Base-by-base conservation (phyloP, 495 filamentous ascomycete species). In the Glutinoglossum americanum region DNA sequence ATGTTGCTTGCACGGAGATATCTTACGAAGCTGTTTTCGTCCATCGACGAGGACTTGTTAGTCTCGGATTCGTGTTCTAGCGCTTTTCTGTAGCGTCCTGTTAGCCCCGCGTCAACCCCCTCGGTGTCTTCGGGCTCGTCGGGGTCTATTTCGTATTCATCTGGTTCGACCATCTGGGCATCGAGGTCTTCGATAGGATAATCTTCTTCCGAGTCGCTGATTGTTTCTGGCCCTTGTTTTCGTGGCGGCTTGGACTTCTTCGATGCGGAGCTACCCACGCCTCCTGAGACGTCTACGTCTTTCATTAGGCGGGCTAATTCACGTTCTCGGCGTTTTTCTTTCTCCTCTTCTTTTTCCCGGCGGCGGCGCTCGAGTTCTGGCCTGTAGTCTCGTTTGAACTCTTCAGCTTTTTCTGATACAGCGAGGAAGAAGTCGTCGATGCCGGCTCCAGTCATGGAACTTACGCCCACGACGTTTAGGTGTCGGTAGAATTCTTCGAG, bases 401-500 rank as follows among this genome's bases (percentile, higher is more conserved):
- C 93, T 57, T 83, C 74, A 9, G 83, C 81, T 71, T 98, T 98
- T 58, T 81, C 78, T 59, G 81, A 69, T 0, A 98, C 92, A 0
- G 87, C 87, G 28, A 80, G 75, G 66, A 99, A 94, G 70, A 99
- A 99, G 39, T 89, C 85, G 39, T 89, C 84, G 49, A 99, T 78
- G 7, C 92, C 93, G 1, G 84, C 79, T 10, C 92, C 92, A 0
- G 89, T 90, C 81, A 95, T 89, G 21, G 89, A 84, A 60, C 85
- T 92, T 11, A 99, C 92, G 5, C 84, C 88, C 0, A 97, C 89
- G 19, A 99, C 80, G 66, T 79, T 90, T 10, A 99, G 72, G 64
- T 95, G 87, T 11, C 82, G 76, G 66, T 99, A 99, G 66, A 99
- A 99, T 68, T 99, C 92, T 62, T 99, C 93, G 25, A 99, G 72